Evolutionary conservation across 2,329 filamentous ascomycete genomes (phyloP), one percentile per base, ranked within the genome.

Genomic region (Trichoderma atroviride): DNA sequence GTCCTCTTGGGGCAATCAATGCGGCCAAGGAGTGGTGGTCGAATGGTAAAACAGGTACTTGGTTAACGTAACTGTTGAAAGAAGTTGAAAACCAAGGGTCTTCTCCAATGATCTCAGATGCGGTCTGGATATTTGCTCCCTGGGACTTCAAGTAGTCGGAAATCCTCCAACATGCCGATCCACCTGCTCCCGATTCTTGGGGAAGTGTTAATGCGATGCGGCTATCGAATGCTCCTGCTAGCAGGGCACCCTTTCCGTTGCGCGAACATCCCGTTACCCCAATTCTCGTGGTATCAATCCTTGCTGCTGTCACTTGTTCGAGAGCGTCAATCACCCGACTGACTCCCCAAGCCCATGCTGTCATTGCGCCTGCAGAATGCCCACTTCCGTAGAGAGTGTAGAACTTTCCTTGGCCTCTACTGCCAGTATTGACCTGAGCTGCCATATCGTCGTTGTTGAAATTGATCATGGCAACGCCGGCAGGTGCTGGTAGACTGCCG

Each of bases 261-360:
- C 53, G 53, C 9, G 63, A 66, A 14, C 63, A 66, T 27, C 53
- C 53, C 10, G 63, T 66, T 29, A 66, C 63, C 10, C 63, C 63
- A 37, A 66, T 57, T 29, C 6, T 66, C 14, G 53, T 66, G n/a
- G 63, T 58, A 35, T 66, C 53, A 22, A 66, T 58, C 7, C 37
- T 66, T 19, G 63, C 53, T 3, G 27, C 27, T 14, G 63, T 43
- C 1, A 35, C 22, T n/a, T 47, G 40, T 22, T 58, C 37, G 24
- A 66, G 63, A n/a, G 63, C 63, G 13, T 66, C 63, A 35, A 66
- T 66, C 6, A 66, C 63, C 3, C 63, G 63, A n/a, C 63, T 66
- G 5, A 66, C 63, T n/a, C 63, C 63, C 63, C 63, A 66, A 14
- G 63, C 63, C 63, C 63, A 66, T 2, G 63, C 63, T 24, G 63